Evolutionary conservation across 2,329 filamentous ascomycete genomes (phyloP).

Genomic region (Tolypocladium guangdongense): DNA sequence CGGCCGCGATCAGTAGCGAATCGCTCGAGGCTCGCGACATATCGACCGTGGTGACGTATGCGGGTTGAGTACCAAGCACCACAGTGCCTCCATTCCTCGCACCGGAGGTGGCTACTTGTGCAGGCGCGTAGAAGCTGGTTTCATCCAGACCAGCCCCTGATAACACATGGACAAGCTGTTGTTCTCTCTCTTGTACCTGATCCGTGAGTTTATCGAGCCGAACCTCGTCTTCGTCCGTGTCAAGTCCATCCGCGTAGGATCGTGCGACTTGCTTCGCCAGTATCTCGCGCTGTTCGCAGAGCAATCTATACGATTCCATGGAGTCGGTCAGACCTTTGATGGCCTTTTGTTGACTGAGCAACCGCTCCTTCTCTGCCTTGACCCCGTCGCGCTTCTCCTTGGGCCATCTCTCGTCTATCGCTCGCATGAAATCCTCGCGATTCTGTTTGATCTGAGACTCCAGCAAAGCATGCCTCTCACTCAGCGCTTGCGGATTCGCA

Average conservation of each 20-base stretch:
- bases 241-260: constrained; percentile 37
- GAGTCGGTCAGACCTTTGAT: constrained; percentile 29
- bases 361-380: constrained; percentile 36
- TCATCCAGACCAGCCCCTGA: constrained; percentile 34
- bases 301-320: constrained; percentile 29
- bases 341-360: constrained; percentile 34
- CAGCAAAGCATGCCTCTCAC: constrained; percentile 25
- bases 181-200: constrained; percentile 32
- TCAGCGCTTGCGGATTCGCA: constrained; percentile 19
- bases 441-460: constrained; percentile 34
- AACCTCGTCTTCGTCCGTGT: constrained; percentile 41
- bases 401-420: constrained; percentile 34
- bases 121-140: constrained; percentile 3
- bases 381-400: constrained; percentile 34
- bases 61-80: constrained; percentile 34
- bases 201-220: constrained; percentile 37
- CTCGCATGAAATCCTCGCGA: constrained; percentile 33
- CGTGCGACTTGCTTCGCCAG: constrained; percentile 35
- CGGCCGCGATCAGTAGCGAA: constrained; percentile 17
- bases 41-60: constrained; percentile 16
- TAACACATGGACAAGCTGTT: constrained; percentile 28
- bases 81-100: constrained; percentile 13
- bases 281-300: constrained; percentile 32
- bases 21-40: constrained; percentile 23
- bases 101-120: background rate